Evolutionary conservation across 208 protist genomes (phyloP), one percentile per base, ranked within the genome.

Genomic region (Trichomonas tenax): DNA sequence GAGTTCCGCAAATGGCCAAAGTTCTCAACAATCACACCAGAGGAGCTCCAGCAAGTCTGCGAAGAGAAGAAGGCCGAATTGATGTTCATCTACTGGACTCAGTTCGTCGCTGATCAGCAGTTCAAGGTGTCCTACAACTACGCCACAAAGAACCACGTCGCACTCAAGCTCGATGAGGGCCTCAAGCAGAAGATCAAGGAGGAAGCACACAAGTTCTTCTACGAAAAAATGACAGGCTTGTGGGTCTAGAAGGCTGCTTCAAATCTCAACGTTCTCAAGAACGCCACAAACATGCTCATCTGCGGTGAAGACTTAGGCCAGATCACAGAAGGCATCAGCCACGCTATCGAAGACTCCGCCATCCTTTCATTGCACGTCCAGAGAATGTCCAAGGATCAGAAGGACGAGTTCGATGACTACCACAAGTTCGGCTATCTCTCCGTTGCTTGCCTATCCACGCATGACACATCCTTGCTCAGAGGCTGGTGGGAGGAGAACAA

Each of bases 291-390:
- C 23, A 89, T 89, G 82, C 41, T 89, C 3, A 89, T 89, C 17
- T 89, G 82, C 36, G 82, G 40, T 46, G 82, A 89, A 89, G 82
- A 89, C 23, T 89, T 89, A 89, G 82, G 82, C 17, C 82, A 89
- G 41, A n/a, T 89, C 36, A 89, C 82, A 48, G 40, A 45, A 45
- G 82, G 40, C 6, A 89, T 89, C 36, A 31, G 45, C 9, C 6
- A 46, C 10, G 4, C 40, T n/a, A 31, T 89, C 17, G n/a, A 46
- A 46, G 34, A 44, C 1, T 0, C 36, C 17, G 34, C 82, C 9
- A 23, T 89, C 0, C 17, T 89, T 3, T 89, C 82, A n/a, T 46
- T 89, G 21, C 4, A 38, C 4, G 82, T 89, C 9, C 82, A 89
- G 36, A 44, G 82, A 89, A 89, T 89, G 82, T 89, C 82, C 3